phyloP scores from a whole-genome alignment of 257 asterid species.

The Solanum rostratum region DNA sequence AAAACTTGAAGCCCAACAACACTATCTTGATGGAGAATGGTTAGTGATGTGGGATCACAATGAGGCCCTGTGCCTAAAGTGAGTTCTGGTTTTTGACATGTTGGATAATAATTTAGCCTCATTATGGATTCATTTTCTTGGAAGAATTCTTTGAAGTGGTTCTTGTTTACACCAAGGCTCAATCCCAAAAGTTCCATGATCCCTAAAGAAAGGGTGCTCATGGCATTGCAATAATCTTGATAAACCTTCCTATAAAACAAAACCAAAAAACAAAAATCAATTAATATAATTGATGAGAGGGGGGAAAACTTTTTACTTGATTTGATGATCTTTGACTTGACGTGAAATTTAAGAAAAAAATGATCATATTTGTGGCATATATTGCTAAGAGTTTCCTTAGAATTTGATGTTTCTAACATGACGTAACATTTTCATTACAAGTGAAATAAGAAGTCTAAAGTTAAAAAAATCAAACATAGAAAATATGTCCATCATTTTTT shows the following conservation, averaged over 20 bases:
- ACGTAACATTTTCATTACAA: background rate
- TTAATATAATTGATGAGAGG: background rate
- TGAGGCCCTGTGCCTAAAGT: conserved; percentile 18
- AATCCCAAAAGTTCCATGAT: conserved; percentile 12
- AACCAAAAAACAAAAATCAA: background rate
- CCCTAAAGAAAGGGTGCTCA: background rate
- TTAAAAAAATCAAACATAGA: background rate
- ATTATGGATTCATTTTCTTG: conserved; percentile 1
- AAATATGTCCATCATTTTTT: background rate
- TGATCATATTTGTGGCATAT: background rate
- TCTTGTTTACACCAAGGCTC: conserved; percentile 9
- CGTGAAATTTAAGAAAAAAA: background rate
- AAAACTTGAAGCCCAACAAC: conserved; percentile 13
- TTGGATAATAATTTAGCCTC: conserved; percentile 14
- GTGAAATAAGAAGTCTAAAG: background rate
- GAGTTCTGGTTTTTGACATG: conserved; percentile 6
- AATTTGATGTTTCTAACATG: background rate
- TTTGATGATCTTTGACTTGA: background rate
- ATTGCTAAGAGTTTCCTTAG: background rate
- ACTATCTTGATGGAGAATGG: conserved; percentile 16
- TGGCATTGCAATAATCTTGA: conserved; percentile 10
- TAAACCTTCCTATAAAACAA: background rate
- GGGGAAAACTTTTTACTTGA: background rate
- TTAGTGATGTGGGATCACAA: conserved; percentile 16
- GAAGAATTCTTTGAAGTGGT: conserved; percentile 1